Evolutionary conservation across 805 yeast genomes (phyloP).

Genomic region (Candida nitratophila): DNA sequence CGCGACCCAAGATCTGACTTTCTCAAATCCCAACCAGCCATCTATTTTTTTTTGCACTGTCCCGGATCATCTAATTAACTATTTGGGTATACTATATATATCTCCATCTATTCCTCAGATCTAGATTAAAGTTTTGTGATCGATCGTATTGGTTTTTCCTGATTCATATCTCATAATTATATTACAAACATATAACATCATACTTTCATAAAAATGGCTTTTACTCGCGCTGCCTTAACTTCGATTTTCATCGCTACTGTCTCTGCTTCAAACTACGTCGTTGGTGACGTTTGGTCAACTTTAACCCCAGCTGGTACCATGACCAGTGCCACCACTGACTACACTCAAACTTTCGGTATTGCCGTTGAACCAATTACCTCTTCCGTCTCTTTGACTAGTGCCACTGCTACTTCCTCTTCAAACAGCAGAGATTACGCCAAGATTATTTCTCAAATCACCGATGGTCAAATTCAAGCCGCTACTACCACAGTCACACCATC

Average conservation of each 20-base stretch:
- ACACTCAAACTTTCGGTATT: conserved; percentile 56
- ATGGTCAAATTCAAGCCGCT: conserved; percentile 40
- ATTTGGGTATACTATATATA: not conserved
- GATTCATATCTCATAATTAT: too few species aligned
- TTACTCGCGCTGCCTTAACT: not conserved
- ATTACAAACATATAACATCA: too few species aligned
- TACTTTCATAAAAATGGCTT: not conserved
- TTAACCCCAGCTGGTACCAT: conserved; percentile 53
- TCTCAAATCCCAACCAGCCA: not conserved
- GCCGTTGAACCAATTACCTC: conserved; percentile 48
- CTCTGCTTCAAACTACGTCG: conserved; percentile 43
- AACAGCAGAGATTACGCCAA: conserved; percentile 31
- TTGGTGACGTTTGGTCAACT: conserved; percentile 57
- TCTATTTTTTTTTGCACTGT: not conserved
- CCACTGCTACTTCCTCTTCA: conserved; percentile 17
- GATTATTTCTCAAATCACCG: conserved; percentile 30
- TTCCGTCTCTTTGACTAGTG: conserved; percentile 19
- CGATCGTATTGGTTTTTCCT: not conserved
- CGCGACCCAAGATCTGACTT: not conserved
- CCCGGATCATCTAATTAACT: not conserved
- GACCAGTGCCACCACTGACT: conserved; percentile 49
- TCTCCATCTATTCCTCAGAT: not conserved
- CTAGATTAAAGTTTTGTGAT: not conserved
- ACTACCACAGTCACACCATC: conserved; percentile 24
- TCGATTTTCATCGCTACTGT: conserved; percentile 25